A percentile compares a stretch with the other conserved stretches of the same genome.
Evolutionary conservation across 1,139 yeast genomes (phyloP).

Genomic region (Magnusiomyces ingens): DNA sequence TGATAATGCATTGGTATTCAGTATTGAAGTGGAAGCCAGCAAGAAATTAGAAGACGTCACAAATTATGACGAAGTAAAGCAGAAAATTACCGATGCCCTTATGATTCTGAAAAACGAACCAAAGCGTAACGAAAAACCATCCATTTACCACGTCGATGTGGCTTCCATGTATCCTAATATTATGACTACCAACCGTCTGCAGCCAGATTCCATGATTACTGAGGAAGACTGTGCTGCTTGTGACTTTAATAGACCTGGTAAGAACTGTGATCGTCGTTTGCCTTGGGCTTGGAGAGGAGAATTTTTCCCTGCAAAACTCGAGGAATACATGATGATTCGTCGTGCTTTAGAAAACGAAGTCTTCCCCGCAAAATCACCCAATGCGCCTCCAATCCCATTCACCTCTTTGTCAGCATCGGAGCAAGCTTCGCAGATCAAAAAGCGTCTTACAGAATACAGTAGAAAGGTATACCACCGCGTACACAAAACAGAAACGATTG

Average conservation of each 20-base stretch:
- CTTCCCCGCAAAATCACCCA: constrained; percentile 48
- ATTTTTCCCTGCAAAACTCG: constrained; percentile 82
- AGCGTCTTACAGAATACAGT: constrained; percentile 79
- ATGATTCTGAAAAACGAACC: constrained; percentile 56
- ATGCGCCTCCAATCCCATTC: constrained; percentile 44
- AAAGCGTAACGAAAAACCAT: constrained; percentile 65
- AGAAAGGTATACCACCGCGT: constrained; percentile 77
- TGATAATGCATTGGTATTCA: constrained; percentile 70
- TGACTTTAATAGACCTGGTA: constrained; percentile 94
- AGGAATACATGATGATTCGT: constrained; percentile 86
- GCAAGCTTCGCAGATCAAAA: constrained; percentile 69
- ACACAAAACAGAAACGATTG: constrained; percentile 75
- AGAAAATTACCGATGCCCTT: constrained; percentile 50
- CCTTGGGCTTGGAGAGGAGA: constrained; percentile 99
- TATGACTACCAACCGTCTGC: constrained; percentile 94
- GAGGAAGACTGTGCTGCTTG: constrained; percentile 97
- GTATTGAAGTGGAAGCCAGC: constrained; percentile 76
- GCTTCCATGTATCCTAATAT: constrained; percentile 99
- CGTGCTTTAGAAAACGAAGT: constrained; percentile 73
- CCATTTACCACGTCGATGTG: constrained; percentile 95
- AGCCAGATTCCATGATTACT: constrained; percentile 95
- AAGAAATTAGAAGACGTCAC: constrained; percentile 66
- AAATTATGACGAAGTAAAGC: constrained; percentile 69
- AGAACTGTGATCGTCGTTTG: constrained; percentile 80
- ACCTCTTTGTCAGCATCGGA: constrained; percentile 73